Percentiles rank a stretch among this genome's conserved stretches.
Evolutionary conservation across 179 eudicot species (phyloP).

Genomic region (Heliamphora pulchella): DNA sequence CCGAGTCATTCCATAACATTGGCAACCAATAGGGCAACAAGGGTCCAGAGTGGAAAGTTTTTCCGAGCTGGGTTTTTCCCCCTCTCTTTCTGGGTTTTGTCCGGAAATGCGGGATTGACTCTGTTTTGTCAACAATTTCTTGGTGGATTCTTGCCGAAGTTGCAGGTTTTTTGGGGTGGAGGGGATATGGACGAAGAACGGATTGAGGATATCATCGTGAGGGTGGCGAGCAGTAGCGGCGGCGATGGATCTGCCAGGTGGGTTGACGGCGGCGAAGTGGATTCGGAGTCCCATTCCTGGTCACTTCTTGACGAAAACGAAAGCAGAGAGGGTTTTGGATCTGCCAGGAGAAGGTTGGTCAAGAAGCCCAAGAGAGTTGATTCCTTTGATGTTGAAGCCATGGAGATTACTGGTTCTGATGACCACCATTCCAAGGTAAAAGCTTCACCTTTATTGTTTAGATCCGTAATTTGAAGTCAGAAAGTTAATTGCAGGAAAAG

Average conservation of each 20-base stretch:
- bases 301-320: conserved; percentile 35
- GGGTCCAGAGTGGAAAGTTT: not conserved
- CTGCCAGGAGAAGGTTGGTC: conserved; percentile 63
- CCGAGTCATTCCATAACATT: not conserved
- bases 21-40: not conserved
- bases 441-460: too few relatives aligned
- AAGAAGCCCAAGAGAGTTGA: conserved; percentile 76
- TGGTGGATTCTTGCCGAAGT: not conserved
- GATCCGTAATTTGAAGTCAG: too few relatives aligned
- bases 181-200: conserved; percentile 53
- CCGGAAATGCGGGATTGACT: not conserved
- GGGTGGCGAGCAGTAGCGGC: conserved; percentile 37
- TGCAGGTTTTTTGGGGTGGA: not conserved
- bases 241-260: conserved; percentile 51
- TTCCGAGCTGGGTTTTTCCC: not conserved
- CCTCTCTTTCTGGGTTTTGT: not conserved
- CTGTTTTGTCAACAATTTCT: not conserved
- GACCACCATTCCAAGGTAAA: conserved; percentile 57
- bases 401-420: conserved; percentile 68
- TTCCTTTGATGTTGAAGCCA: conserved; percentile 92
- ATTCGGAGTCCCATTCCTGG: conserved; percentile 47
- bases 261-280: conserved; percentile 94
- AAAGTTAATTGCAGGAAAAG: too few relatives aligned
- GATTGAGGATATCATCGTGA: conserved; percentile 45
- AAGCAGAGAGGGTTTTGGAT: conserved; percentile 36